phyloP scores from a whole-genome alignment of 2,329 filamentous ascomycete genomes.

The Fonsecaea pedrosoi region DNA sequence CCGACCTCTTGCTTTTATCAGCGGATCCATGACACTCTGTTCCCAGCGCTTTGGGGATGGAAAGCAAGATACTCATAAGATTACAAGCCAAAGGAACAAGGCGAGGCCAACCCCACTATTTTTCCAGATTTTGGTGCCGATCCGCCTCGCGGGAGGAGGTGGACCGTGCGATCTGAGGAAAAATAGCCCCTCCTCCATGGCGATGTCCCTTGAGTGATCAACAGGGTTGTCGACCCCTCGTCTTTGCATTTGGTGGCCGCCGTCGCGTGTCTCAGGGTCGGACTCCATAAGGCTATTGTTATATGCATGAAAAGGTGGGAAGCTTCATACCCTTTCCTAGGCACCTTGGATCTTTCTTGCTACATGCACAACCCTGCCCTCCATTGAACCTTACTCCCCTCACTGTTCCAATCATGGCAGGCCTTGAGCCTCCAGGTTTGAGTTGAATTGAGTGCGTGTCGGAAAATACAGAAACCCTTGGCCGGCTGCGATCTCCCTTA shows the following conservation, averaged over 20 bases:
- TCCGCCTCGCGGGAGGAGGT: not conserved
- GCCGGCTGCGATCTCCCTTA: not conserved
- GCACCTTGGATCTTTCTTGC: not conserved
- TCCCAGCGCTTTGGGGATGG: not conserved
- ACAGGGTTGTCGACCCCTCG: not conserved
- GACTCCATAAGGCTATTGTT: not conserved
- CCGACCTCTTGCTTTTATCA: not conserved
- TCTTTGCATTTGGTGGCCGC: not conserved
- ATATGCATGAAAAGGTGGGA: not conserved
- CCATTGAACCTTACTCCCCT: not conserved
- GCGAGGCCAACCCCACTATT: not conserved
- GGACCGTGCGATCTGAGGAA: not conserved
- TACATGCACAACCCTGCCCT: not conserved
- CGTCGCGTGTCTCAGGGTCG: slow-evolving; percentile 3
- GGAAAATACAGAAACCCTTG: not conserved
- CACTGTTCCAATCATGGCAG: not conserved
- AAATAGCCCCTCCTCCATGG: not conserved
- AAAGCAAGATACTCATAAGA: slow-evolving; percentile 2
- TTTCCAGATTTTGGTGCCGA: slow-evolving; percentile 3
- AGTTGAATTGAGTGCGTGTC: not conserved
- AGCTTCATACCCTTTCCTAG: not conserved
- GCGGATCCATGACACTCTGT: not conserved
- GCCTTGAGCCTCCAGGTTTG: not conserved
- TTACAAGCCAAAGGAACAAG: not conserved
- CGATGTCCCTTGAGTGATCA: not conserved